Conservation (phyloP, 23 red algal species). For the Gracilariopsis chorda region DNA sequence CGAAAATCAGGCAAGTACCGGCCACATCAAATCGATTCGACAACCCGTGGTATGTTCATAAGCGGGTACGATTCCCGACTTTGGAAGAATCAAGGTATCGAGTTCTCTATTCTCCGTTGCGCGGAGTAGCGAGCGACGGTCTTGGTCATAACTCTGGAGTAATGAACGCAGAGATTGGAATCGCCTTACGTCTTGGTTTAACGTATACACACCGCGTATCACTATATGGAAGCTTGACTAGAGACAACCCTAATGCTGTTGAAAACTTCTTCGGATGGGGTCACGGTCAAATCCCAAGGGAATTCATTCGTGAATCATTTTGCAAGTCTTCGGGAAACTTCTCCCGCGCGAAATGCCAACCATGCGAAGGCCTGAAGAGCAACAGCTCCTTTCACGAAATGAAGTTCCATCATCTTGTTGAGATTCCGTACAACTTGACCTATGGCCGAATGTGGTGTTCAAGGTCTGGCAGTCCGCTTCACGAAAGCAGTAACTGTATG, state of each 20-base stretch:
- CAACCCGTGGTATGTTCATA: slow-evolving; percentile 33
- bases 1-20: slow-evolving; percentile 9
- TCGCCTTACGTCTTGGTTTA: slow-evolving; percentile 46
- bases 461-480: neutral
- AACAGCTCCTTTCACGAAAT: neutral
- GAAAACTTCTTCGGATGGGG: slow-evolving; percentile 63
- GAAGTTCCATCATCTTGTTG: neutral
- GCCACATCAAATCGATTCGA: neutral
- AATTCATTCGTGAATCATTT: slow-evolving; percentile 25
- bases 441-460: slow-evolving; percentile 7
- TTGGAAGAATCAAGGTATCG: slow-evolving; percentile 42
- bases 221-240: neutral
- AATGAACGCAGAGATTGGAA: slow-evolving; percentile 48
- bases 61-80: slow-evolving; percentile 20
- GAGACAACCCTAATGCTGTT: slow-evolving; percentile 19
- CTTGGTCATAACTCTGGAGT: slow-evolving; percentile 37
- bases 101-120: slow-evolving; percentile 36
- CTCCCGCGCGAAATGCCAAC: neutral
- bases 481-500: neutral
- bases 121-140: slow-evolving; percentile 28
- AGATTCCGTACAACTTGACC: slow-evolving; percentile 25
- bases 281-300: slow-evolving; percentile 37
- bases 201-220: slow-evolving; percentile 49
- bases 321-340: slow-evolving; percentile 11
- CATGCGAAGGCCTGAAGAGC: neutral